These are phyloP conservation scores for Acrocalymma vagum DNA, from an alignment of 2,329 filamentous ascomycete species.

Conservation along the genomic window DNA sequence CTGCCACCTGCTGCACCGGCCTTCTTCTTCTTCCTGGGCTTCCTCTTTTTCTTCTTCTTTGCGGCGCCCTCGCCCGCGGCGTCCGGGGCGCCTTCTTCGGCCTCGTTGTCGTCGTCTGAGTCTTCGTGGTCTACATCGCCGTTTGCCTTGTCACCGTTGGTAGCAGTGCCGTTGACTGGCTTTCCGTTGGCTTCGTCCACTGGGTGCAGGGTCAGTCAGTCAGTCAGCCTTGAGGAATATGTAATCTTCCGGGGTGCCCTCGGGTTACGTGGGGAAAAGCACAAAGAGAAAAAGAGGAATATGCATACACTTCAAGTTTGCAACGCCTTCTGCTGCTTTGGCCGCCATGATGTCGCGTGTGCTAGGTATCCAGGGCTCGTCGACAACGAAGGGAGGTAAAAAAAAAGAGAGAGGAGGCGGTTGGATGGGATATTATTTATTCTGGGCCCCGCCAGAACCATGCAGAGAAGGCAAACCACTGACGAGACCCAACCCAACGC, in stretches of 20 bases:
- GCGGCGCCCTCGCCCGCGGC: conserved; percentile 48
- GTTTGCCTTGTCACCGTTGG: conserved; percentile 48
- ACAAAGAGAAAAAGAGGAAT: background rate
- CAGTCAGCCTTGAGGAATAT: conserved; percentile 5
- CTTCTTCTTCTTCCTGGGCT: conserved; percentile 76
- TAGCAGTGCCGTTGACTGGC: conserved; percentile 33
- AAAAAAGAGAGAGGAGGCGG: conserved; percentile 9
- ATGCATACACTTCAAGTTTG: conserved; percentile 47
- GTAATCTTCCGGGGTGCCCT: background rate
- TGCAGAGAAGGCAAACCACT: too few relatives aligned
- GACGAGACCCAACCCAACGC: conserved; percentile 16
- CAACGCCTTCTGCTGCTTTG: conserved; percentile 44
- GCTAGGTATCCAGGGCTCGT: conserved; percentile 2
- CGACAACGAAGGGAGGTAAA: conserved; percentile 5
- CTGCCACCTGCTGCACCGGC: conserved; percentile 50
- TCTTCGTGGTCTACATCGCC: conserved; percentile 61
- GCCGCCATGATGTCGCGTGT: conserved; percentile 52
- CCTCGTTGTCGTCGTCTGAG: conserved; percentile 64
- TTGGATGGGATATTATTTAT: background rate
- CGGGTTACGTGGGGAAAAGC: background rate
- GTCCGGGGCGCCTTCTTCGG: conserved; percentile 54
- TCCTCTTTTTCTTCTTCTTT: conserved; percentile 88
- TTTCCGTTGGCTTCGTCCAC: conserved; percentile 48
- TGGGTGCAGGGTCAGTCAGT: conserved; percentile 18
- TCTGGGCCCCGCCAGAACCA: too few relatives aligned